These are phyloP conservation scores for Fomitiporia mediterranea DNA, from an alignment of 1,284 basidiomycete genomes.

Conservation along the genomic window DNA sequence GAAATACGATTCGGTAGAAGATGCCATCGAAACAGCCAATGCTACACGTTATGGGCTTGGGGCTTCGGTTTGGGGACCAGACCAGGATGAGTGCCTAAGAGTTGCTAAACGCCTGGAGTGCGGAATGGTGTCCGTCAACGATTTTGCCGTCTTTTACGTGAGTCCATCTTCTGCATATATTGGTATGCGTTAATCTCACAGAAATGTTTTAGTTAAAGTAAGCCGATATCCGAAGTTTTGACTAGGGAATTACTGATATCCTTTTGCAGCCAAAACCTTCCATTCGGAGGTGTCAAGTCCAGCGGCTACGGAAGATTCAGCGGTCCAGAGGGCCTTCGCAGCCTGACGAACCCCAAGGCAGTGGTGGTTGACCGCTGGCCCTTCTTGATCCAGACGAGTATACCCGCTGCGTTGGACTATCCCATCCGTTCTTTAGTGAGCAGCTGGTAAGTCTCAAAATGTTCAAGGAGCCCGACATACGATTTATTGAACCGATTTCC, in stretches of 20 bases:
- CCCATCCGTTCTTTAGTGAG: constrained; percentile 73
- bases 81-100: constrained; percentile 66
- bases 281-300: constrained; percentile 88
- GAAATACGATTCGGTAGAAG: constrained; percentile 73
- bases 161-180: constrained; percentile 30
- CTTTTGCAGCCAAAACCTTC: constrained; percentile 76
- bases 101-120: constrained; percentile 81
- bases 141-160: constrained; percentile 91
- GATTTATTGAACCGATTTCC: constrained; percentile 13
- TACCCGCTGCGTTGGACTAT: constrained; percentile 86
- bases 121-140: constrained; percentile 97
- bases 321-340: constrained; percentile 87
- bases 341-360: constrained; percentile 83
- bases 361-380: constrained; percentile 86
- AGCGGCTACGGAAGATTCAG: constrained; percentile 91
- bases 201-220: constrained; percentile 51
- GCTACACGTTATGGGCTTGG: constrained; percentile 88
- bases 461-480: background rate
- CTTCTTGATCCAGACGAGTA: constrained; percentile 74
- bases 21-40: constrained; percentile 86
- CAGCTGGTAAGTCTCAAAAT: constrained; percentile 65
- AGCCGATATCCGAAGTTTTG: constrained; percentile 25
- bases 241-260: constrained; percentile 11
- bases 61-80: constrained; percentile 89
- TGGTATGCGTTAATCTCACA: constrained; percentile 6